phyloP scores from a whole-genome alignment of 78 protist species.

The Isochrysis galbana region DNA sequence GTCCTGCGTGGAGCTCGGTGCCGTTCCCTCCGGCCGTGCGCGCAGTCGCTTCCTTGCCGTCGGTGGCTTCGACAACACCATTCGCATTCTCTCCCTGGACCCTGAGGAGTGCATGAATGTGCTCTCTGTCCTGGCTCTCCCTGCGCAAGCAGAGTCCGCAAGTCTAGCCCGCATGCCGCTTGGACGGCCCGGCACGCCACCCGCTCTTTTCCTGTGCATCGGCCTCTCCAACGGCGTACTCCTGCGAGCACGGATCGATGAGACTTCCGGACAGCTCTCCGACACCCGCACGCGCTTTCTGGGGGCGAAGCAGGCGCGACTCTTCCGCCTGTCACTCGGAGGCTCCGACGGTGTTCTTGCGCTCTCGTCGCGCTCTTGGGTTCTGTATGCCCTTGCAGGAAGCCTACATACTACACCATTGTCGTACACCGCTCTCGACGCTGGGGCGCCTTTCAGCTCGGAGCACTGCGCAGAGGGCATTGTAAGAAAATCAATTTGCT shows the following conservation, averaged over 20 bases:
- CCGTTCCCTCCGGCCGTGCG: constrained; percentile 68
- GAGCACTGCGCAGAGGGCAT: constrained; percentile 90
- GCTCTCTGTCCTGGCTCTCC: constrained; percentile 71
- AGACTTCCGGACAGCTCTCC: constrained; percentile 77
- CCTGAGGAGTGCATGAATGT: constrained; percentile 71
- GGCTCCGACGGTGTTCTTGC: constrained; percentile 81
- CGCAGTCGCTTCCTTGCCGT: constrained; percentile 79
- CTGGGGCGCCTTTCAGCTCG: constrained; percentile 81
- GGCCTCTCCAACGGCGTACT: constrained; percentile 93
- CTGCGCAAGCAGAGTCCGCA: constrained; percentile 47
- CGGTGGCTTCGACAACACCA: constrained; percentile 64
- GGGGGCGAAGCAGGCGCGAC: constrained; percentile 81
- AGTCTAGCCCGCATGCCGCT: constrained; percentile 48
- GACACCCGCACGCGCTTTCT: constrained; percentile 82
- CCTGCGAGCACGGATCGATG: constrained; percentile 80
- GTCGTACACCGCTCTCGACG: constrained; percentile 71
- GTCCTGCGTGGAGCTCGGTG: constrained; percentile 77
- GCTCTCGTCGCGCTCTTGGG: constrained; percentile 85
- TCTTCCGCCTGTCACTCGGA: constrained; percentile 56
- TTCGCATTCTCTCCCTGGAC: constrained; percentile 84
- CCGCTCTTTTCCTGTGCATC: constrained; percentile 65
- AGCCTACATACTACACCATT: constrained; percentile 71
- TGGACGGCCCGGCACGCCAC: constrained; percentile 23
- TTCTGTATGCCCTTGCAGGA: constrained; percentile 64
- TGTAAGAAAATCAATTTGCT: too few relatives aligned